phyloP scores from a whole-genome alignment of 1,284 basidiomycete genomes.

The Ganoderma sinense region DNA sequence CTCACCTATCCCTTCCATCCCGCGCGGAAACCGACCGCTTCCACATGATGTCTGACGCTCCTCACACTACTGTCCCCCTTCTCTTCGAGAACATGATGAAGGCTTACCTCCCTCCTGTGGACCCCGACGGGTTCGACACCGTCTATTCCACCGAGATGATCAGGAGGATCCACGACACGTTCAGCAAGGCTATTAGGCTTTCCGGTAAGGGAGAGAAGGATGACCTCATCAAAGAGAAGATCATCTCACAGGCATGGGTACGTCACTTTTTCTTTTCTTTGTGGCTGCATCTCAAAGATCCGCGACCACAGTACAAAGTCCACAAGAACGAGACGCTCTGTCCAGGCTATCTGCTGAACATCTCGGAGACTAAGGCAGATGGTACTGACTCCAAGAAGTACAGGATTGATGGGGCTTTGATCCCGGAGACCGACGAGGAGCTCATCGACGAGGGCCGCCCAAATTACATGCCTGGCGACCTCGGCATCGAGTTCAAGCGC shows the following conservation, averaged over 20 bases:
- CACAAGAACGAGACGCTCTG: not conserved
- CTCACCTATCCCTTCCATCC: not conserved
- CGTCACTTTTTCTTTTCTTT: not conserved
- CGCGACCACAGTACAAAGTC: not conserved
- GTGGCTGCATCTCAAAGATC: not conserved
- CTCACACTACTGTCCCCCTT: not conserved
- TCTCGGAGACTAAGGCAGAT: not conserved
- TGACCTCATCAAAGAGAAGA: not conserved
- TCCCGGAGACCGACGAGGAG: not conserved
- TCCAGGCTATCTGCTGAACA: not conserved
- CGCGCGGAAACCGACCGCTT: not conserved
- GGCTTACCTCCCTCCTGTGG: not conserved
- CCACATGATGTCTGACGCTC: not conserved
- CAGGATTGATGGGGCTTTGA: slow-evolving; percentile 2
- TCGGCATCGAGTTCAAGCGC: slow-evolving; percentile 12
- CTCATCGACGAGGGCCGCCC: not conserved
- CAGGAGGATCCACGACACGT: not conserved
- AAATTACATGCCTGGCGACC: not conserved
- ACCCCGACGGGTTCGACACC: not conserved
- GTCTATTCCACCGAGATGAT: not conserved
- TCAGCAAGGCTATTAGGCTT: not conserved
- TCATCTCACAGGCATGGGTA: slow-evolving; percentile 5
- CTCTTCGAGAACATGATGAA: not conserved
- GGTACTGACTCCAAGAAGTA: not conserved
- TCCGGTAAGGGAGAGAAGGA: not conserved